phyloP scores from a whole-genome alignment of 805 yeast species.

The Ascoidea rubescens region DNA sequence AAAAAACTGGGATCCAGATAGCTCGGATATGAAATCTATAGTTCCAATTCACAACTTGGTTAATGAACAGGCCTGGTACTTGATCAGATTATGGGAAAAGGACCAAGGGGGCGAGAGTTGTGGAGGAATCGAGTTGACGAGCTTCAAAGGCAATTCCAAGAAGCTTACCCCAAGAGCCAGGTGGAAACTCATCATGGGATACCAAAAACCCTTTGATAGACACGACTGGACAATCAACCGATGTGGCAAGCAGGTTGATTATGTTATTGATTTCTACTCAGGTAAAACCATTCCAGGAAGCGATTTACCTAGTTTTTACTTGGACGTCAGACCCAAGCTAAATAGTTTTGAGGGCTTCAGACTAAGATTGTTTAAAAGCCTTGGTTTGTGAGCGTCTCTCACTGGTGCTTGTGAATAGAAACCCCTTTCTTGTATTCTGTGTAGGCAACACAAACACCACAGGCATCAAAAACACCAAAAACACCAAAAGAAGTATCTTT shows the following conservation, averaged over 20 bases:
- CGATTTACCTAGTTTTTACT: slow-evolving; percentile 45
- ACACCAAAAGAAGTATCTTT: too few relatives aligned
- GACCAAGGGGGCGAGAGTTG: slow-evolving; percentile 44
- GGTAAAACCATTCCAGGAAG: slow-evolving; percentile 38
- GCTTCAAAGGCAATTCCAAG: slow-evolving; percentile 80
- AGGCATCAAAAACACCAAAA: too few relatives aligned
- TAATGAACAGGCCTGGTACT: slow-evolving; percentile 85
- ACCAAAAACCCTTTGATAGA: slow-evolving; percentile 79
- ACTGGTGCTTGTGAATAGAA: too few relatives aligned
- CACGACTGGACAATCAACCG: slow-evolving; percentile 89
- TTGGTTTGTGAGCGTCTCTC: slow-evolving; percentile 28
- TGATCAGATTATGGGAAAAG: slow-evolving; percentile 73
- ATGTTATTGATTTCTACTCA: slow-evolving; percentile 84
- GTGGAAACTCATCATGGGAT: slow-evolving; percentile 48
- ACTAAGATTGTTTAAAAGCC: slow-evolving; percentile 49
- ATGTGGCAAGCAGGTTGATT: slow-evolving; percentile 73
- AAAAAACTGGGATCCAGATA: slow-evolving; percentile 76
- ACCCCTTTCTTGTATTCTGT: too few relatives aligned
- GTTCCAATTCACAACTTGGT: slow-evolving; percentile 93
- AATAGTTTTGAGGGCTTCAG: slow-evolving; percentile 70
- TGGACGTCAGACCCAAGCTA: slow-evolving; percentile 89
- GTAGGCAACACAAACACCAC: too few relatives aligned
- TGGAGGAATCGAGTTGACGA: slow-evolving; percentile 75
- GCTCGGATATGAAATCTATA: slow-evolving; percentile 73
- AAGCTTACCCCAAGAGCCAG: slow-evolving; percentile 84